These are phyloP conservation scores for Voacanga thouarsii DNA, from an alignment of 257 asterid species.

Conservation along the genomic window DNA sequence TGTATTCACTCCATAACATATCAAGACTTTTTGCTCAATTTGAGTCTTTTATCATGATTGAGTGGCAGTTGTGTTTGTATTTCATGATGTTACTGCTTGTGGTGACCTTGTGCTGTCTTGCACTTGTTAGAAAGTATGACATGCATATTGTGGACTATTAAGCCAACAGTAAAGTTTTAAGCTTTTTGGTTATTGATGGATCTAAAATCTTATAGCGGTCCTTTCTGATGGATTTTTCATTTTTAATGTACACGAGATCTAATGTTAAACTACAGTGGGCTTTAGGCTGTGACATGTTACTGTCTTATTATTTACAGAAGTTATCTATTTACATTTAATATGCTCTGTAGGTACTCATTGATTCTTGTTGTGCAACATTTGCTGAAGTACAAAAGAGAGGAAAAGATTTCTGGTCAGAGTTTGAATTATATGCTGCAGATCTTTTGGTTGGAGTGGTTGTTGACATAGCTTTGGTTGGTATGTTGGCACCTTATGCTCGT, in stretches of 20 bases:
- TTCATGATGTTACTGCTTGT: background rate
- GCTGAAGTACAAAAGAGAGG: slow-evolving; percentile 97
- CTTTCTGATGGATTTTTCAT: background rate
- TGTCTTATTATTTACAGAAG: background rate
- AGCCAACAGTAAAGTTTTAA: background rate
- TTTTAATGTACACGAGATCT: background rate
- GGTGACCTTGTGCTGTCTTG: background rate
- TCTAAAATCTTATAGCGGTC: background rate
- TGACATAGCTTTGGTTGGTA: slow-evolving; percentile 88
- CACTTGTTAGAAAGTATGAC: background rate
- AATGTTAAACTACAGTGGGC: background rate
- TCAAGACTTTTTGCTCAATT: background rate
- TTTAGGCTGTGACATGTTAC: background rate
- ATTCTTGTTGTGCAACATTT: slow-evolving; percentile 95
- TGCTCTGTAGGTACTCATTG: slow-evolving; percentile 64
- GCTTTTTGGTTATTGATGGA: background rate
- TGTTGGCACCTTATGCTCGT: slow-evolving; percentile 96
- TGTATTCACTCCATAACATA: background rate
- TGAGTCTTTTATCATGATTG: background rate
- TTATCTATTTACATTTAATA: slow-evolving; percentile 5
- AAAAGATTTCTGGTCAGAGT: slow-evolving; percentile 93
- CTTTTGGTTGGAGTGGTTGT: slow-evolving; percentile 86
- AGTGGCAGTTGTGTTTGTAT: background rate
- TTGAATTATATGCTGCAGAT: slow-evolving; percentile 94
- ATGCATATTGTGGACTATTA: background rate